Conservation (phyloP, 805 yeast species). For the Jamesozyma spencerorum region DNA sequence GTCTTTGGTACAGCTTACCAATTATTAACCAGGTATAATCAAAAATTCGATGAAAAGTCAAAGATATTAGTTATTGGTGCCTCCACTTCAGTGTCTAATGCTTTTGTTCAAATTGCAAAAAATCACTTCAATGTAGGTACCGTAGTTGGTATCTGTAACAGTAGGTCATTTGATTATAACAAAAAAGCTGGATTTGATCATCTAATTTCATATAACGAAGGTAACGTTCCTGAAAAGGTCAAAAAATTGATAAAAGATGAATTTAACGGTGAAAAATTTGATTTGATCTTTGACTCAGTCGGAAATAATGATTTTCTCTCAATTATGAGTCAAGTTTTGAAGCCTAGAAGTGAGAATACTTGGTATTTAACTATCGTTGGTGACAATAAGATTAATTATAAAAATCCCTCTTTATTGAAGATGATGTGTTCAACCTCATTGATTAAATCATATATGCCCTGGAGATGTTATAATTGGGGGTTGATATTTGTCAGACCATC, state of each 20-base stretch:
- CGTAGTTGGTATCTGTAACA: constrained; percentile 51
- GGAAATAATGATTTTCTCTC: constrained; percentile 48
- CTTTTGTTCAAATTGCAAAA: constrained; percentile 48
- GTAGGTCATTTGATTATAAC: constrained; percentile 37
- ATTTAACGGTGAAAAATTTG: no score
- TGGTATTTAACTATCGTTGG: constrained; percentile 51
- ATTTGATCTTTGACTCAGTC: constrained; percentile 55
- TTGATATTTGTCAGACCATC: constrained; percentile 7
- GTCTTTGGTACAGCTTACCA: constrained; percentile 54
- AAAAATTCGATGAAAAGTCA: constrained; percentile 32
- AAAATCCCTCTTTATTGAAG: constrained; percentile 6
- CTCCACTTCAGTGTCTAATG: constrained; percentile 58
- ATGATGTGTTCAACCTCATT: constrained; percentile 8
- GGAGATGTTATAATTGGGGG: constrained; percentile 27
- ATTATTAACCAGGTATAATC: constrained; percentile 28
- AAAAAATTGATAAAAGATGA: constrained; percentile 22
- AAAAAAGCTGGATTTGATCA: constrained; percentile 47
- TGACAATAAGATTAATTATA: constrained; percentile 34
- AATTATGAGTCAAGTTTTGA: constrained; percentile 35
- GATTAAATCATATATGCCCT: constrained; percentile 17
- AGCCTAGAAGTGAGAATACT: constrained; percentile 39
- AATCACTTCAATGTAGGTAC: constrained; percentile 36
- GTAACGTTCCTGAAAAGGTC: constrained; percentile 32
- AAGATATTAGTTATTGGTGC: constrained; percentile 64
- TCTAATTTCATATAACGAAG: constrained; percentile 48